A percentile compares a stretch with the other conserved stretches of the same genome.
These are phyloP conservation scores for Podospora anserina DNA, from an alignment of 495 filamentous ascomycete genomes.

Conservation along the genomic window DNA sequence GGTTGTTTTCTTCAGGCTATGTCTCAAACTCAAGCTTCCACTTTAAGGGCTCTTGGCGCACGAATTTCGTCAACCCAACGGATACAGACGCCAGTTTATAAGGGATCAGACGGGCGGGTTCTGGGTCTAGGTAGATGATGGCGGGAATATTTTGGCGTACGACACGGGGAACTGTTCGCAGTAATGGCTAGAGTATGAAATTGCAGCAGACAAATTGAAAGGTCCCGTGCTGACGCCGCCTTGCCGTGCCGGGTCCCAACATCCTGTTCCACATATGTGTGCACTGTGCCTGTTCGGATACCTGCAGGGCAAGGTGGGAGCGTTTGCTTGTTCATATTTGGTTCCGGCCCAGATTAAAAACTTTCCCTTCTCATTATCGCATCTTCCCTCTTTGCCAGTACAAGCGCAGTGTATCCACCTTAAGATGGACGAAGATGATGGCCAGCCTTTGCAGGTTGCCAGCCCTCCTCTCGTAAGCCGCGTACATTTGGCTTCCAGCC, in stretches of 20 bases:
- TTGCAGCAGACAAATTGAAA: too few species aligned
- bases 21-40: too few species aligned
- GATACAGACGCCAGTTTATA: constrained; percentile 12
- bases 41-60: neutral
- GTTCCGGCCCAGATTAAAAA: too few species aligned
- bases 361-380: too few species aligned
- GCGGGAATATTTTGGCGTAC: constrained; percentile 7
- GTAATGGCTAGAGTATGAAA: neutral
- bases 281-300: too few species aligned
- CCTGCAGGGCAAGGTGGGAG: too few species aligned
- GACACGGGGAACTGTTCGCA: constrained; percentile 9
- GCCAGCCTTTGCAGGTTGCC: neutral
- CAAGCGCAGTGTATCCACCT: neutral
- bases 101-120: constrained; percentile 3
- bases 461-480: constrained; percentile 11
- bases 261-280: too few species aligned
- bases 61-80: constrained; percentile 2
- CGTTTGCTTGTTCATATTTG: too few species aligned
- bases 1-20: too few species aligned
- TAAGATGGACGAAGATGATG: constrained; percentile 7
- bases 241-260: too few species aligned
- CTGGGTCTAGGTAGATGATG: constrained; percentile 7
- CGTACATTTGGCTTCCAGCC: neutral
- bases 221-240: too few species aligned
- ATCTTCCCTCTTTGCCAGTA: too few species aligned